phyloP scores from a whole-genome alignment of 2,329 filamentous ascomycete genomes.

The Monosporascus sp. region DNA sequence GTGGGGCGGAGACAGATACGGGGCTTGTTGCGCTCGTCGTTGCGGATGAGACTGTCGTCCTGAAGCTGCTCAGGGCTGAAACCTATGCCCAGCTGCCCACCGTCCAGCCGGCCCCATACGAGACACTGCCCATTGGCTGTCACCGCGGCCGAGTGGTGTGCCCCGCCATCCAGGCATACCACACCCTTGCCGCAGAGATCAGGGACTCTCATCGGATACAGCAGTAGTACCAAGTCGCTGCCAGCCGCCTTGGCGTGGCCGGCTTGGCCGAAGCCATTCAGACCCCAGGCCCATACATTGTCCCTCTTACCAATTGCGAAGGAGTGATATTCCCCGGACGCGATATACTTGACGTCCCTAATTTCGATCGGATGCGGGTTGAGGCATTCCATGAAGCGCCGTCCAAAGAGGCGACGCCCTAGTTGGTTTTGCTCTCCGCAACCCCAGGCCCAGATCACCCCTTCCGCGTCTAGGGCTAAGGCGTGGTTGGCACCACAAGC shows the following conservation, averaged over 20 bases:
- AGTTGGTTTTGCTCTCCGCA: conserved; percentile 61
- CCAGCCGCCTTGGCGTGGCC: conserved; percentile 49
- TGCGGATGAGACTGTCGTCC: no score
- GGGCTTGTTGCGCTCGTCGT: no score
- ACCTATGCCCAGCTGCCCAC: conserved; percentile 35
- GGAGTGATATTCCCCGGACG: conserved; percentile 58
- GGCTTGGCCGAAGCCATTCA: conserved; percentile 62
- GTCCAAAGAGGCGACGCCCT: conserved; percentile 38
- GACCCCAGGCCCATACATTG: conserved; percentile 60
- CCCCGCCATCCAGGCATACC: conserved; percentile 51
- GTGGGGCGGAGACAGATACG: no score
- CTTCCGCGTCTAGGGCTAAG: conserved; percentile 47
- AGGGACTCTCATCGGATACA: conserved; percentile 51
- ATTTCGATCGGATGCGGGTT: no score
- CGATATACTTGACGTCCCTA: conserved; percentile 22
- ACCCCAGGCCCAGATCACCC: conserved; percentile 57
- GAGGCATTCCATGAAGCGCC: no score
- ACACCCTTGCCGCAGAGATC: conserved; percentile 49
- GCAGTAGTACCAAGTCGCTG: conserved; percentile 47
- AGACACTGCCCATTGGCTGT: conserved; percentile 29
- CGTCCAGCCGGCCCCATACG: conserved; percentile 36
- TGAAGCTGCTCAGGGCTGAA: no score
- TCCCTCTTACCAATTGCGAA: conserved; percentile 57
- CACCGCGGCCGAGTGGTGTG: conserved; percentile 53
- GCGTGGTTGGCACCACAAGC: conserved; percentile 54